Evolutionary conservation across 345 rosid genomes (phyloP), one percentile per base, ranked within the genome.

Genomic region (Brassica rapa): DNA sequence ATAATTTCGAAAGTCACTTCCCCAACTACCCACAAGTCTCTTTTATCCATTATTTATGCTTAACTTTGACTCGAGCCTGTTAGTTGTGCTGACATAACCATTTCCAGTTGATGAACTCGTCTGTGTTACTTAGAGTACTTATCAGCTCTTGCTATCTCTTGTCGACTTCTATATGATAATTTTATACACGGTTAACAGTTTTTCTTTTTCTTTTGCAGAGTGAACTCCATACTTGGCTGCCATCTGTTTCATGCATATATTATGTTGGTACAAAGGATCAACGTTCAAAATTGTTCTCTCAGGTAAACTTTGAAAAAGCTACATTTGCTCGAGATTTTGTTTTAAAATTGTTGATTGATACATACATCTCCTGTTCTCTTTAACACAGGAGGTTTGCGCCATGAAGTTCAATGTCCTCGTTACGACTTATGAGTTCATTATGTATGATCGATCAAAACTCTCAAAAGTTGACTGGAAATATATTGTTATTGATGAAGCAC

Each of bases 391-490:
- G 91, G 97, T 96, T 75, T 82, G 78, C 57, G 99, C 99, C 62
- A 84, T 91, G 97, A 96, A 96, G 83, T 96, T 93, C 80, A 96
- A 96, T 82, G 97, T 96, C 61, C 97, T 96, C 6, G 98, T 96
- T 81, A 96, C 99, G 56, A 93, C 99, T 59, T 96, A 96, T 77
- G 99, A 96, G 81, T 96, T 96, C 84, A 91, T 96, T 84, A 96
- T 96, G 99, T 93, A 89, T 79, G 99, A 96, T 66, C 98, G 97
- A 35, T 81, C 99, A 27, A 96, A 96, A 87, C 96, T 96, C 55
- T 93, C 99, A 79, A 96, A 88, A 88, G 78, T 96, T 77, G 98
- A 96, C 75, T 96, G 99, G 99, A 96, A 91, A 81, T 96, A 96
- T 77, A 96, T 96, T 71, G 81, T 96, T 84, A 96, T 96, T 80